Evolutionary conservation across 2,329 filamentous ascomycete species (phyloP).

Genomic region (Fusarium proliferatum): DNA sequence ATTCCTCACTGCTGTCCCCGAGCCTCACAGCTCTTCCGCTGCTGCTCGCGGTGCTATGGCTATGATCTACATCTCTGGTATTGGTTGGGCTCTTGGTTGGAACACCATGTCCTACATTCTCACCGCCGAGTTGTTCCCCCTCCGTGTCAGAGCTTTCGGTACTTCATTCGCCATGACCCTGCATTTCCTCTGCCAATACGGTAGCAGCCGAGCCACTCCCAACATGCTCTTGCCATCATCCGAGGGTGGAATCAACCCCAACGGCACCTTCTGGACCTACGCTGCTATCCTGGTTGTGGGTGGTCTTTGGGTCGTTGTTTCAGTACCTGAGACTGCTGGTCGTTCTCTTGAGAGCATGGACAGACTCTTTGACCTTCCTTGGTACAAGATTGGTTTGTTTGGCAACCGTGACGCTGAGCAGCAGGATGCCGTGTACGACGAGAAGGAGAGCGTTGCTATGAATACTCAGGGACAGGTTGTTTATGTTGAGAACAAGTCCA

Average conservation of each 20-base stretch:
- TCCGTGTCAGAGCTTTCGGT: constrained; percentile 18
- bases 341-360: constrained; percentile 25
- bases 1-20: constrained; percentile 7
- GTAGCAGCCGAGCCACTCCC: constrained; percentile 14
- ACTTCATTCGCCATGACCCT: constrained; percentile 19
- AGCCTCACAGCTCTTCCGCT: not conserved
- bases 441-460: constrained; percentile 15
- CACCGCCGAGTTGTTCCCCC: constrained; percentile 24
- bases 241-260: constrained; percentile 14
- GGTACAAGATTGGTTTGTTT: constrained; percentile 20
- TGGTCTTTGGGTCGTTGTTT: constrained; percentile 11
- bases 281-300: constrained; percentile 5
- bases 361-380: constrained; percentile 16
- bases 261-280: constrained; percentile 18
- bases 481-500: constrained; percentile 14
- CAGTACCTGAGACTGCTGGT: constrained; percentile 10
- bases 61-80: constrained; percentile 28
- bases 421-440: constrained; percentile 14
- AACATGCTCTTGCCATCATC: constrained; percentile 12
- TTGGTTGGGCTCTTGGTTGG: constrained; percentile 33
- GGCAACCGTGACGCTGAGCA: constrained; percentile 21
- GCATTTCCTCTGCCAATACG: constrained; percentile 18
- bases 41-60: constrained; percentile 19
- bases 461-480: not conserved
- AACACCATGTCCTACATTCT: constrained; percentile 35